Conservation (phyloP, 75 land plant species). For the Cryptomeria japonica region DNA sequence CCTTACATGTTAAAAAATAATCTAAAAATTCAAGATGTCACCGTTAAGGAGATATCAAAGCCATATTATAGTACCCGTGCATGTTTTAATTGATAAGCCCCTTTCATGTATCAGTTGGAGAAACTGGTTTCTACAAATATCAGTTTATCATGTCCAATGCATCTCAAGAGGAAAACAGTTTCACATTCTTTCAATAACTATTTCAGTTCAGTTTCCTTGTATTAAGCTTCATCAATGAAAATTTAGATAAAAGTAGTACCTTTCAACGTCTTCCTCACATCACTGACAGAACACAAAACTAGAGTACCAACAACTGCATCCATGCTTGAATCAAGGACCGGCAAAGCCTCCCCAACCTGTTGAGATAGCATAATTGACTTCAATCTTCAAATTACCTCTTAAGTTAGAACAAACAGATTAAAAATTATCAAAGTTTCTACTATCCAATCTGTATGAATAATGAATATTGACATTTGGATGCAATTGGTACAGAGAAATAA, state of each 20-base stretch:
- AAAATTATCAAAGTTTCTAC: background rate
- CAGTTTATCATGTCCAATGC: background rate
- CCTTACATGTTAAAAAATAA: background rate
- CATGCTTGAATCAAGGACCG: slow-evolving; percentile 48
- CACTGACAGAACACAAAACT: slow-evolving; percentile 81
- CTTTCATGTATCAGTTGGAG: background rate
- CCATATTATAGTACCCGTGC: background rate
- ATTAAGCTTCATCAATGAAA: background rate
- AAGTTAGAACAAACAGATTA: background rate
- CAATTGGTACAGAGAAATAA: background rate
- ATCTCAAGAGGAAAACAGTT: background rate
- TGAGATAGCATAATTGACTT: background rate
- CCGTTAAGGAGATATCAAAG: background rate
- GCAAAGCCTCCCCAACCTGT: slow-evolving; percentile 82
- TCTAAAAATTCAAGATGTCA: background rate
- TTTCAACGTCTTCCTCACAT: slow-evolving; percentile 59
- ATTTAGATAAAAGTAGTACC: slow-evolving; percentile 36
- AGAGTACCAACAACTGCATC: slow-evolving; percentile 81
- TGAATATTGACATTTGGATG: background rate
- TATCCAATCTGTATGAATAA: background rate
- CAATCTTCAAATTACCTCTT: background rate
- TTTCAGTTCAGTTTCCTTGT: background rate
- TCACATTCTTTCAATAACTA: background rate
- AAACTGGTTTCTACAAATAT: background rate
- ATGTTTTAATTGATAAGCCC: background rate